Evolutionary conservation across 2,329 filamentous ascomycete species (phyloP).

Genomic region (Chrysoporthe cubensis): DNA sequence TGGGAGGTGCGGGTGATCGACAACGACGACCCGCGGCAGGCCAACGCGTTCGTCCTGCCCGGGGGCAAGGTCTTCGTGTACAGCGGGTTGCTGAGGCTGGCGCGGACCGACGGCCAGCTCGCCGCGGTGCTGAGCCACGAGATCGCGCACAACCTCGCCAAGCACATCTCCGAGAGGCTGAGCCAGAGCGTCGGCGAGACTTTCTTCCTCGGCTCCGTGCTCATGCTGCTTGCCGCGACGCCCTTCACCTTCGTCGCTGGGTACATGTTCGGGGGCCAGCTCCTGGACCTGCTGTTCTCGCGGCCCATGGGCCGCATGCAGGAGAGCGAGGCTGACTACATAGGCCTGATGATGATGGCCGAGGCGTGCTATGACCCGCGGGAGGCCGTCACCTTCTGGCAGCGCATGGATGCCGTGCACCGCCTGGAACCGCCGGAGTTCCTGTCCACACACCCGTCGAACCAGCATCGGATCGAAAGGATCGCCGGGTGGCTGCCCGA

Average conservation of each 20-base stretch:
- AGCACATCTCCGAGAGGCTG: constrained; percentile 68
- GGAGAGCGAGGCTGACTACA: constrained; percentile 79
- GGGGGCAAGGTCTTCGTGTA: constrained; percentile 82
- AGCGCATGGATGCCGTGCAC: constrained; percentile 62
- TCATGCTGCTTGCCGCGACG: constrained; percentile 51
- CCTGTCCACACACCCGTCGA: constrained; percentile 77
- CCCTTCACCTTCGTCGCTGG: constrained; percentile 48
- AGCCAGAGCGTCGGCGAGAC: constrained; percentile 57
- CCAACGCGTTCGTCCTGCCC: constrained; percentile 79
- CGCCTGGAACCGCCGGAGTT: constrained; percentile 64
- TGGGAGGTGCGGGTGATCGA: constrained; percentile 80
- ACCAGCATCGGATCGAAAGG: constrained; percentile 65
- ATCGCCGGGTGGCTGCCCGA: constrained; percentile 66
- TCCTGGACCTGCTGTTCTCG: constrained; percentile 67
- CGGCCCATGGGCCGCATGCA: constrained; percentile 72
- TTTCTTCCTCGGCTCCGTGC: constrained; percentile 53
- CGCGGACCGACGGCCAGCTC: constrained; percentile 68
- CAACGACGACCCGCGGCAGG: constrained; percentile 51
- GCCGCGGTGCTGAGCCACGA: constrained; percentile 80
- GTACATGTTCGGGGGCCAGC: constrained; percentile 47
- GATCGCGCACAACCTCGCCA: constrained; percentile 75
- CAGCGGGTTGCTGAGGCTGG: constrained; percentile 72
- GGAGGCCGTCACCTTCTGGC: constrained; percentile 69
- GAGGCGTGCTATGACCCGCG: constrained; percentile 76
- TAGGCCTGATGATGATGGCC: constrained; percentile 82